A percentile compares a stretch with the other conserved stretches of the same genome.
phyloP scores from a whole-genome alignment of 768 basidiomycete species.

The Cystofilobasidium capitatum region DNA sequence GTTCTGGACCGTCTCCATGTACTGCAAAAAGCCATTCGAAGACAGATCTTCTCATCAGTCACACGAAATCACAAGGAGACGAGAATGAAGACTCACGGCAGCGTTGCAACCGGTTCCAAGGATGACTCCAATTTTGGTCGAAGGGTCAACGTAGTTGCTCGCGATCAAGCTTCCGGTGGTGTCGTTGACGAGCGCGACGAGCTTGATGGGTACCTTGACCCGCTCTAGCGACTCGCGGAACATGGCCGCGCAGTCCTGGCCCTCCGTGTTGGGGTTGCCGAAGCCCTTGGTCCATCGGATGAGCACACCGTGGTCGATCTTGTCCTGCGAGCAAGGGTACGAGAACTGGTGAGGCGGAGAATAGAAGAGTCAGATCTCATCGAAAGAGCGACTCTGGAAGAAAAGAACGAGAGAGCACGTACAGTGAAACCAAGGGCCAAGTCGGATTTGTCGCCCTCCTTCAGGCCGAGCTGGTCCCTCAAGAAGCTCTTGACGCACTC shows the following conservation, averaged over 20 bases:
- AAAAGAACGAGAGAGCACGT: conserved; percentile 40
- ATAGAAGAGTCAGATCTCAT: not conserved
- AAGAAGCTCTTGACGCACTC: conserved; percentile 85
- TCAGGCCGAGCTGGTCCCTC: conserved; percentile 50
- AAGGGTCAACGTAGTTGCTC: conserved; percentile 85
- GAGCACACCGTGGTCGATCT: conserved; percentile 64
- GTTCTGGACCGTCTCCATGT: conserved; percentile 73
- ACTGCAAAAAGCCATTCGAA: not conserved
- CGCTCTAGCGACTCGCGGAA: conserved; percentile 71
- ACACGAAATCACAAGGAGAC: not conserved
- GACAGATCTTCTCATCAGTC: not conserved
- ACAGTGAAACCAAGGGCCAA: conserved; percentile 91
- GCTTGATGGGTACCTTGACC: conserved; percentile 68
- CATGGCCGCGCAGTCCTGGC: conserved; percentile 85
- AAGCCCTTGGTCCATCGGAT: conserved; percentile 99
- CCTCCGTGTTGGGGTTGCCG: conserved; percentile 81
- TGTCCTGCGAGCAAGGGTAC: conserved; percentile 86
- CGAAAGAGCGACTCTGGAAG: not conserved
- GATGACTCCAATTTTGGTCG: conserved; percentile 86
- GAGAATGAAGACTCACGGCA: conserved; percentile 41
- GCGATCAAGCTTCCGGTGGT: conserved; percentile 97
- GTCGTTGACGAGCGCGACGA: conserved; percentile 90
- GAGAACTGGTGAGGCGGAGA: conserved; percentile 54
- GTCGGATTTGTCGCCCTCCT: conserved; percentile 41
- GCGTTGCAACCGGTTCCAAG: conserved; percentile 99